These are phyloP conservation scores for Spencermartinsiella europaea DNA, from an alignment of 805 yeast genomes.

Conservation along the genomic window DNA sequence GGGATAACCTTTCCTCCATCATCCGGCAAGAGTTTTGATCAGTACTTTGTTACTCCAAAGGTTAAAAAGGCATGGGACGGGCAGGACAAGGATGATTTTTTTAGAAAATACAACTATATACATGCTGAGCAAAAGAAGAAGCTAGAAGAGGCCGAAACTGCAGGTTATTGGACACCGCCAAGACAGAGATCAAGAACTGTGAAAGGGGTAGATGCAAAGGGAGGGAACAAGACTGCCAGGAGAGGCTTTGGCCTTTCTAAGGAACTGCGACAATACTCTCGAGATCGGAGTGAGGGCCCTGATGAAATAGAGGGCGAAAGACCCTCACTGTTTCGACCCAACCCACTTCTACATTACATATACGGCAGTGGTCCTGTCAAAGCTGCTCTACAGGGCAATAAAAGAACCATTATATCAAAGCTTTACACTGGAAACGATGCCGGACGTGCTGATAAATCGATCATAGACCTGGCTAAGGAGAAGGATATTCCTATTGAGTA, in stretches of 20 bases:
- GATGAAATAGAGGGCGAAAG: not conserved
- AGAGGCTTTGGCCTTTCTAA: not conserved
- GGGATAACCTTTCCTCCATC: not conserved
- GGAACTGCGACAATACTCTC: too few species aligned
- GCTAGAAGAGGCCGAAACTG: constrained; percentile 20
- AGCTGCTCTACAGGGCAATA: constrained; percentile 58
- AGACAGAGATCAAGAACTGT: constrained; percentile 8
- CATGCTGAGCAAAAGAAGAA: constrained; percentile 46
- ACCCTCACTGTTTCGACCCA: not conserved
- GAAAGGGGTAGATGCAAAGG: constrained; percentile 3
- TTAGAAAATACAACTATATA: constrained; percentile 60
- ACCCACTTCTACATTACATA: constrained; percentile 46
- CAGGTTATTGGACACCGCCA: constrained; percentile 7
- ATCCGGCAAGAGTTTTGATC: constrained; percentile 34
- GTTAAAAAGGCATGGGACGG: constrained; percentile 65
- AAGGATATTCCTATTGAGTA: constrained; percentile 36
- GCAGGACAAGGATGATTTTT: constrained; percentile 57
- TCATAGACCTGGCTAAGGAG: constrained; percentile 45
- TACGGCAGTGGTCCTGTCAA: constrained; percentile 72
- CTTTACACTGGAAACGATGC: constrained; percentile 44
- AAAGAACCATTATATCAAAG: constrained; percentile 45
- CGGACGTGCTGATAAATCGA: constrained; percentile 34
- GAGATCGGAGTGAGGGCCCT: not conserved
- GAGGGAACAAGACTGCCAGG: not conserved
- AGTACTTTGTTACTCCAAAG: constrained; percentile 39